Percentiles rank a stretch among this genome's conserved stretches.
Conservation (phyloP, 768 basidiomycete genomes). For the Suillus americanus region DNA sequence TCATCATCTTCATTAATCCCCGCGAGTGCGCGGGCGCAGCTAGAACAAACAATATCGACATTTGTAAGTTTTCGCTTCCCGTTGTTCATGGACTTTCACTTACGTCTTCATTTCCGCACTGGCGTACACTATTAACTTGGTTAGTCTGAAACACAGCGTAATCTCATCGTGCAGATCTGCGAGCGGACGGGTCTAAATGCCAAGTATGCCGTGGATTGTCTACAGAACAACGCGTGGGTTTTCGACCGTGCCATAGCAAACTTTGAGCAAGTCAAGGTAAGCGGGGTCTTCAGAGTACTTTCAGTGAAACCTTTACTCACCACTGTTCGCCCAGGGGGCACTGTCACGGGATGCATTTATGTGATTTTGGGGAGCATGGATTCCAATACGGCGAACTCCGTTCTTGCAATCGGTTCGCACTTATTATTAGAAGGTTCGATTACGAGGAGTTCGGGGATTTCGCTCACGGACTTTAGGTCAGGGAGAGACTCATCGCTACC, state of each 20-base stretch:
- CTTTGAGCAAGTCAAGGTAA: conserved; percentile 85
- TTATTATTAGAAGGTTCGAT: conserved; percentile 14
- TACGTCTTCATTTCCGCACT: conserved; percentile 15
- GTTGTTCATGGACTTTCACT: conserved; percentile 14
- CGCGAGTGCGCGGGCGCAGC: conserved; percentile 34
- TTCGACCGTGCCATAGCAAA: conserved; percentile 75
- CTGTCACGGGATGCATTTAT: conserved; percentile 57
- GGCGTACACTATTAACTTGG: conserved; percentile 8
- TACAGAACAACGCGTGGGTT: conserved; percentile 86
- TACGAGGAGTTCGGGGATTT: background rate
- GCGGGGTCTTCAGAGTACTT: conserved; percentile 22
- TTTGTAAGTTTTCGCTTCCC: conserved; percentile 49
- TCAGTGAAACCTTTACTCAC: conserved; percentile 21
- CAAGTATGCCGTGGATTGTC: conserved; percentile 79
- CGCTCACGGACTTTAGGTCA: conserved; percentile 2
- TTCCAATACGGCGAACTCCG: background rate
- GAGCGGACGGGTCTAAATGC: conserved; percentile 77
- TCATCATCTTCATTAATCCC: conserved; percentile 28
- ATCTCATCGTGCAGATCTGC: conserved; percentile 68
- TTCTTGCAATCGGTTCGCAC: conserved; percentile 12
- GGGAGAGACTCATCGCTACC: background rate
- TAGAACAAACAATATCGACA: conserved; percentile 50
- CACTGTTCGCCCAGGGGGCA: conserved; percentile 37
- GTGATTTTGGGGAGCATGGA: conserved; percentile 29
- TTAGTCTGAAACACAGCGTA: conserved; percentile 71